These are phyloP conservation scores for Paecilomyces dactylethromorphus DNA, from an alignment of 2,329 filamentous ascomycete genomes.

Conservation along the genomic window DNA sequence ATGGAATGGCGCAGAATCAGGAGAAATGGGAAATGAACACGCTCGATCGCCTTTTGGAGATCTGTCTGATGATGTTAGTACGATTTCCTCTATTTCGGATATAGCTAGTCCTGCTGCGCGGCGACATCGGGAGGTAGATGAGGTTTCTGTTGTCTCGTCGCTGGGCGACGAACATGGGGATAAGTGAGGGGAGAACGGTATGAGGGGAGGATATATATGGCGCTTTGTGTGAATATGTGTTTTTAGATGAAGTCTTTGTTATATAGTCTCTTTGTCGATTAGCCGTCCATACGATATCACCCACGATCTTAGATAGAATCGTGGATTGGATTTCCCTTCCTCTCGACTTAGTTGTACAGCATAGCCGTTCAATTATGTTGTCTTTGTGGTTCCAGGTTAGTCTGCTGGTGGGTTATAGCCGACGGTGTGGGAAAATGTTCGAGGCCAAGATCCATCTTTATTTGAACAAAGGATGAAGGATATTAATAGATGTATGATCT, in stretches of 20 bases:
- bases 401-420: background rate
- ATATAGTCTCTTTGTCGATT: too few species aligned
- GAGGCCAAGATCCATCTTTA: background rate
- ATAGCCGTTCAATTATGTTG: too few species aligned
- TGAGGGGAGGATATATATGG: background rate
- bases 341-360: too few species aligned
- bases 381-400: too few species aligned
- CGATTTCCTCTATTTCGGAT: slow-evolving; percentile 20
- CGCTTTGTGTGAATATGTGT: background rate
- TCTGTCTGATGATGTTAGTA: slow-evolving; percentile 14
- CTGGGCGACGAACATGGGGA: slow-evolving; percentile 15
- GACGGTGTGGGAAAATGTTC: background rate
- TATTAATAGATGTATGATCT: background rate
- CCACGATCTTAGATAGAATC: too few species aligned
- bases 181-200: background rate
- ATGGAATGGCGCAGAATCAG: background rate
- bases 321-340: too few species aligned
- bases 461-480: background rate
- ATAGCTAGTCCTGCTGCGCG: slow-evolving; percentile 2
- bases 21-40: slow-evolving; percentile 1
- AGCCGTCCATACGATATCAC: too few species aligned
- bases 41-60: slow-evolving; percentile 17
- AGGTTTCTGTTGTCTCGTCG: slow-evolving; percentile 26
- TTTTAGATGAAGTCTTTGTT: too few species aligned
- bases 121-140: slow-evolving; percentile 16